Base-by-base conservation (phyloP, 2,329 filamentous ascomycete genomes). In the Paracoccidioides lutzii region DNA sequence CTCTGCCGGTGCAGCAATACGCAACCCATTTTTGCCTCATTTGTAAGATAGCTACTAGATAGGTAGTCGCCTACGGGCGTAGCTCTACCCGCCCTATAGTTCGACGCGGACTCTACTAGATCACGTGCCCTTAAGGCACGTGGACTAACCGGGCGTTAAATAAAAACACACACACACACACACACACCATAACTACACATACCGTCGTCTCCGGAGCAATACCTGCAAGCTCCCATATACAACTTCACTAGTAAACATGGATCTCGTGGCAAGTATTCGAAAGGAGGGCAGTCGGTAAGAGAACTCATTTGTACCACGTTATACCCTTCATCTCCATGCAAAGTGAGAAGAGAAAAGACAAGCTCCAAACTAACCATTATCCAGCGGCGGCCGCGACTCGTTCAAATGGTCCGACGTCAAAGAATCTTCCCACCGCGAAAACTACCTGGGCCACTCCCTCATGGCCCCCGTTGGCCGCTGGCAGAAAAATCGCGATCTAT, bases 331-430 rank as follows among this genome's bases (percentile, higher is more conserved):
- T 30, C n/a, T 43, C 6, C 1, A 43, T 7, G 7, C 9, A 14
- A 5, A 46, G 8, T n/a, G n/a, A 3, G n/a, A 32, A 32, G 5
- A 33, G 10, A 6, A 37, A 46, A 46, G 7, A 22, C 12, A 12
- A 7, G 6, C 32, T 40, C 44, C 57, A 60, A 58, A 62, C 44
- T 52, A 12, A 44, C 55, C 52, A 28, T 48, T 53, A 41, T 42
- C 41, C 59, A 80, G 93, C 62, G 93, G 93, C 66, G 93, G 93
- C 58, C 80, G 78, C 67, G 87, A 87, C 71, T 90, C 96, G 71
- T 98, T 98, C 76, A 90, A 85, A 73, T 97, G 93, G 93, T 87
- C 91, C 61, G 90, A 96, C 63, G 91, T 98, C 67, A 85, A 91
- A 69, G 83, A 78, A 61, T 94, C 90, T 52, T 75, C 80, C 28